phyloP scores from a whole-genome alignment of 805 yeast genomes.

The Peterozyma toletana region DNA sequence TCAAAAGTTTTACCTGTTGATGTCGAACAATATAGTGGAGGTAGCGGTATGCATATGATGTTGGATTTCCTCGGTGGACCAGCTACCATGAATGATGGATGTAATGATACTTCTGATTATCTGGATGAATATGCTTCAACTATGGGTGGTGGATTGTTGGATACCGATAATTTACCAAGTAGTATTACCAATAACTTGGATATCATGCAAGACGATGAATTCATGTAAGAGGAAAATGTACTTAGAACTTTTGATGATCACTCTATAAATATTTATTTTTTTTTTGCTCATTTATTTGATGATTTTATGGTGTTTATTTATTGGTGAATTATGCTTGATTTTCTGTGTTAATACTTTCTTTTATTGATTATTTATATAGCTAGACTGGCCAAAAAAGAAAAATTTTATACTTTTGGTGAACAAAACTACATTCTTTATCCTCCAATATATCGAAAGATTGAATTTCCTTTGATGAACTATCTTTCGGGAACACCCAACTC shows the following conservation, averaged over 20 bases:
- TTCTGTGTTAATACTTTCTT: background rate
- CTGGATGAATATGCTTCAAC: conserved; percentile 35
- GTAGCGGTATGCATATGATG: conserved; percentile 93
- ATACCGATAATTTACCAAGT: conserved; percentile 51
- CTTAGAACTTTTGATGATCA: no score
- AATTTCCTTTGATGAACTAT: background rate
- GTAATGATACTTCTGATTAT: conserved; percentile 27
- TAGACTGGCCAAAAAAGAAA: background rate
- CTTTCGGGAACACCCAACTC: conserved; percentile 32
- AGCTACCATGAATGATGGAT: conserved; percentile 25
- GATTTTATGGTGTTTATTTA: conserved; percentile 13
- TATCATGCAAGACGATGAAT: conserved; percentile 38
- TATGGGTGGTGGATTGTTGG: conserved; percentile 31
- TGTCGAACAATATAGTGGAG: conserved; percentile 85
- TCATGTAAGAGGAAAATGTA: conserved; percentile 18
- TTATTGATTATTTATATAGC: background rate
- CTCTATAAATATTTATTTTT: conserved; percentile 6
- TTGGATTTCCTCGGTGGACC: conserved; percentile 75
- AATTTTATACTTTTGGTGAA: background rate
- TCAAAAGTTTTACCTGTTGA: conserved; percentile 84
- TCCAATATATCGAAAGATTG: no score
- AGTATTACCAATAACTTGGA: conserved; percentile 44
- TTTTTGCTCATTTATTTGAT: conserved; percentile 23
- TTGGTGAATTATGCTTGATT: background rate
- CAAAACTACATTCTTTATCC: background rate